Percentiles rank a stretch among this genome's conserved stretches.
These are phyloP conservation scores for Graphilbum sp. DNA, from an alignment of 2,329 filamentous ascomycete genomes.

Conservation along the genomic window DNA sequence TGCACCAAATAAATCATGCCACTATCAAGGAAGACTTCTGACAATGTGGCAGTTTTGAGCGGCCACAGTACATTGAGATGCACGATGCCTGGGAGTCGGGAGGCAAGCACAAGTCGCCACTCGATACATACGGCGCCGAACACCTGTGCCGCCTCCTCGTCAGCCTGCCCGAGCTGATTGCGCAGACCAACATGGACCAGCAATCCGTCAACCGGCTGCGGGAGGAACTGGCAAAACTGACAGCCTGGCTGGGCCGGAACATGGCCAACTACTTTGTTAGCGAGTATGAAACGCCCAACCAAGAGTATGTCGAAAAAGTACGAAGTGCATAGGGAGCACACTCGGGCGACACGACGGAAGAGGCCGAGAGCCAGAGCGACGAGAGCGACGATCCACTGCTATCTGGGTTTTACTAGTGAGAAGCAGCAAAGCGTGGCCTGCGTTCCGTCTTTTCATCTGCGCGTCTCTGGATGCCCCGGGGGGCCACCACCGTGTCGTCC, in stretches of 20 bases:
- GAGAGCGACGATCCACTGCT: neutral
- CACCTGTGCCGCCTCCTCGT: slow-evolving; percentile 81
- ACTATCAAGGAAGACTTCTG: too few relatives aligned
- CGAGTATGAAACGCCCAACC: slow-evolving; percentile 56
- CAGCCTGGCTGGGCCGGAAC: slow-evolving; percentile 67
- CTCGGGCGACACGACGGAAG: neutral
- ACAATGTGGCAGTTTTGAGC: slow-evolving; percentile 54
- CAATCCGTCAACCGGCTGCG: slow-evolving; percentile 78
- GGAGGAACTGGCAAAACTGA: slow-evolving; percentile 78
- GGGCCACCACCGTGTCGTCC: too few relatives aligned
- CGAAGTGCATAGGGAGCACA: slow-evolving; percentile 20
- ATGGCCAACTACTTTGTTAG: slow-evolving; percentile 61
- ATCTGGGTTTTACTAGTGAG: neutral
- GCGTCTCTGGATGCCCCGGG: too few relatives aligned
- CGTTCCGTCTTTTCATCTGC: neutral
- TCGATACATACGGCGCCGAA: slow-evolving; percentile 83
- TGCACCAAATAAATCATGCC: too few relatives aligned
- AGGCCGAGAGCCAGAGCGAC: neutral
- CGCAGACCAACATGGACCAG: slow-evolving; percentile 95
- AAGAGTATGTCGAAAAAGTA: slow-evolving; percentile 57
- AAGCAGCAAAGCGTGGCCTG: neutral
- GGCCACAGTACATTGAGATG: slow-evolving; percentile 69
- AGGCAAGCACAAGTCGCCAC: slow-evolving; percentile 46
- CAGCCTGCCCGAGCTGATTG: slow-evolving; percentile 79
- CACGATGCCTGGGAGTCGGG: slow-evolving; percentile 47